Evolutionary conservation across 805 yeast species (phyloP).

Genomic region (Sugiyamaella qingdaonensis): DNA sequence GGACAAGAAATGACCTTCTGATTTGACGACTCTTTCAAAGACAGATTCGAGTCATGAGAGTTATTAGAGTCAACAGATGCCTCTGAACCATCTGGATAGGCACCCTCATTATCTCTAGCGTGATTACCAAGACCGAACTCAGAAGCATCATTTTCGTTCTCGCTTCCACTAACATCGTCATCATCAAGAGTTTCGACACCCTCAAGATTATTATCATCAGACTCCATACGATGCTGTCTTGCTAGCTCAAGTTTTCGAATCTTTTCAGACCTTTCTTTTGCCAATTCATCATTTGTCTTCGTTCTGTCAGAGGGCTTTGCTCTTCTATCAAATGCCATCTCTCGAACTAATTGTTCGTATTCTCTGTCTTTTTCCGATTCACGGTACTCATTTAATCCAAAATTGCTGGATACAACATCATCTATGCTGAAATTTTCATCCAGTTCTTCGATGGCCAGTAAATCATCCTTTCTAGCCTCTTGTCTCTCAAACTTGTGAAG

Average conservation of each 20-base stretch:
- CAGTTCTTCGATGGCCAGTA: conserved; percentile 33
- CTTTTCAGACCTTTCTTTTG: conserved; percentile 32
- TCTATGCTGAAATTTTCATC: conserved; percentile 32
- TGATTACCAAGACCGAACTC: conserved; percentile 32
- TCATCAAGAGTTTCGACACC: conserved; percentile 32
- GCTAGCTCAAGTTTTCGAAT: conserved; percentile 32
- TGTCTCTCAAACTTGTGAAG: conserved; percentile 40
- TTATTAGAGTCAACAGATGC: conserved; percentile 43
- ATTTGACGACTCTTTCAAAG: neutral
- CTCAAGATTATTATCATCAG: conserved; percentile 24
- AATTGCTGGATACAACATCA: neutral
- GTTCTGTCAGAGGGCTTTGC: conserved; percentile 41
- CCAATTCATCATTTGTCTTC: conserved; percentile 40
- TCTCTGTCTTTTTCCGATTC: conserved; percentile 24
- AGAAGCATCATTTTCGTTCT: conserved; percentile 40
- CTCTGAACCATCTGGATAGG: conserved; percentile 22
- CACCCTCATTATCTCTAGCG: neutral
- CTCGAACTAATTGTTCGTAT: conserved; percentile 36
- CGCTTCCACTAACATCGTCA: conserved; percentile 13
- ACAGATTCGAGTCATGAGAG: conserved; percentile 19
- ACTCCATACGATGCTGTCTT: conserved; percentile 37
- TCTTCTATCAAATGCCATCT: conserved; percentile 38
- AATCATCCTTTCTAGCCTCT: conserved; percentile 36
- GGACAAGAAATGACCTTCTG: conserved; percentile 8
- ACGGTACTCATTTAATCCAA: neutral